phyloP scores from a whole-genome alignment of 1,139 yeast genomes.

The Blastobotrys buckinghamii region DNA sequence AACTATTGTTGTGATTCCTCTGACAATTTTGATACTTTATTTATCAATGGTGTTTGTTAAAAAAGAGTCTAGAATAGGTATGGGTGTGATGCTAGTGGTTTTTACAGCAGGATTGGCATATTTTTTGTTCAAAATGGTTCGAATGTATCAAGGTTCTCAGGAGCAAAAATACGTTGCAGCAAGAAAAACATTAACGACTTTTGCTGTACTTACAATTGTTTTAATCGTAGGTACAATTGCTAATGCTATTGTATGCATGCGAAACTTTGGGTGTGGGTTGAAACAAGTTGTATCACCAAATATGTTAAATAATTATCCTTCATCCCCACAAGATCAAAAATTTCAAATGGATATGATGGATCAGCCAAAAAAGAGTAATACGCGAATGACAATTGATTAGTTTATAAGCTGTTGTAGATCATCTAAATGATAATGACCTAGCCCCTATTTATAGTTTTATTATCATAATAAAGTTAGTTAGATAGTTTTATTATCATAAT shows the following conservation, averaged over 20 bases:
- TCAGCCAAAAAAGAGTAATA: neutral
- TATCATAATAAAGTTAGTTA: no score
- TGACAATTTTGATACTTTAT: slow-evolving; percentile 39
- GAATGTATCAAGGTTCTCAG: slow-evolving; percentile 44
- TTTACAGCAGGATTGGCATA: slow-evolving; percentile 45
- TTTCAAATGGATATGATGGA: slow-evolving; percentile 9
- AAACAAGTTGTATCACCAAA: slow-evolving; percentile 20
- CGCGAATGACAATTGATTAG: slow-evolving; percentile 13
- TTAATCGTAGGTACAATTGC: slow-evolving; percentile 38
- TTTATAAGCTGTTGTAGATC: no score
- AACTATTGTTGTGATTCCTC: slow-evolving; percentile 46
- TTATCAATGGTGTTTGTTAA: slow-evolving; percentile 40
- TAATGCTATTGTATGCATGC: slow-evolving; percentile 36
- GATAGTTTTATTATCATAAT: no score
- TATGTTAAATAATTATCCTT: slow-evolving; percentile 1
- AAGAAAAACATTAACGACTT: slow-evolving; percentile 43
- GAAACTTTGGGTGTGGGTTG: slow-evolving; percentile 42
- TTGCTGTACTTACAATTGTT: slow-evolving; percentile 44
- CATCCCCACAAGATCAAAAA: slow-evolving; percentile 9
- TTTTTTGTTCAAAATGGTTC: slow-evolving; percentile 45
- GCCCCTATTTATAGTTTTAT: no score
- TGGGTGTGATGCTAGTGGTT: slow-evolving; percentile 32
- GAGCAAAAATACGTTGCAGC: slow-evolving; percentile 44
- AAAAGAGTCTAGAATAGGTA: slow-evolving; percentile 35
- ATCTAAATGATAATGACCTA: no score